phyloP scores from a whole-genome alignment of 2,329 filamentous ascomycete species.

The Fusarium equiseti region DNA sequence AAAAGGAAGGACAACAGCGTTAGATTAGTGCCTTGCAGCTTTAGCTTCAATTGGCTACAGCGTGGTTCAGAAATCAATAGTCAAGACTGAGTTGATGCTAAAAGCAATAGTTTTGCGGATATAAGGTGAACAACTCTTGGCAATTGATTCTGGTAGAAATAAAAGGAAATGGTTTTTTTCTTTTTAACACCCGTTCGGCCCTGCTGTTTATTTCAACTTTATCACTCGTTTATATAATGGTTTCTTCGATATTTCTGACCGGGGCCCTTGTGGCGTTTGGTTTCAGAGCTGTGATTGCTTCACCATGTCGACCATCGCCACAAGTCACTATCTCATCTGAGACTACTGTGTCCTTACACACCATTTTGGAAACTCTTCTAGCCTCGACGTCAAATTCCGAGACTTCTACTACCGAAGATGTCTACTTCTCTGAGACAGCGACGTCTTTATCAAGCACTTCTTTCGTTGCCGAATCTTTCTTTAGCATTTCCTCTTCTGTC shows the following conservation, averaged over 20 bases:
- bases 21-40: neutral
- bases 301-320: neutral
- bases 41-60: neutral
- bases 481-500: too few species aligned
- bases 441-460: neutral
- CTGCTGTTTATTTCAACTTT: too few species aligned
- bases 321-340: neutral
- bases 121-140: neutral
- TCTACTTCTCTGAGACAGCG: neutral
- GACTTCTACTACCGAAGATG: neutral
- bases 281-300: neutral
- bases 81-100: neutral
- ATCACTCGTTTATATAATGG: neutral
- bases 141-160: too few species aligned
- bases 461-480: too few species aligned
- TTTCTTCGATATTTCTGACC: neutral
- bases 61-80: neutral
- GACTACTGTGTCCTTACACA: accelerated
- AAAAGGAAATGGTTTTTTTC: too few species aligned
- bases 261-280: neutral
- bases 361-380: neutral
- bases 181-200: neutral
- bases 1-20: neutral
- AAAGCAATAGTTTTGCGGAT: too few species aligned
- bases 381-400: accelerated